phyloP scores from a whole-genome alignment of 2,329 filamentous ascomycete genomes.

The Elsinoe australis region DNA sequence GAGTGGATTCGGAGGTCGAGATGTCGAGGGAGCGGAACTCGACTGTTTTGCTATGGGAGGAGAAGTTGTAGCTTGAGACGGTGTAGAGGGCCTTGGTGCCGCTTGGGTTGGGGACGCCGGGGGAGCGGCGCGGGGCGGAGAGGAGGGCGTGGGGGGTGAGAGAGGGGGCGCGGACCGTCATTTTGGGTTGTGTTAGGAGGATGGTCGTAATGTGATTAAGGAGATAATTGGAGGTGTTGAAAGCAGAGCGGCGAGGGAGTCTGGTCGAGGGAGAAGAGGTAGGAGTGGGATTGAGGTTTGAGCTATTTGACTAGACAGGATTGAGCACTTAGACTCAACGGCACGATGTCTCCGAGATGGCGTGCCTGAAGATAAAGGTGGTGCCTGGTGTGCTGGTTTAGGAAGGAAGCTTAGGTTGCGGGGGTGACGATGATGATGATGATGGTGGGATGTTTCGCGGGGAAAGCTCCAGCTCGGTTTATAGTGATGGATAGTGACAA shows the following conservation, averaged over 20 bases:
- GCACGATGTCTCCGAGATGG: slow-evolving; percentile 8
- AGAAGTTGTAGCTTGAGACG: slow-evolving; percentile 71
- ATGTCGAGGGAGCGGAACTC: slow-evolving; percentile 68
- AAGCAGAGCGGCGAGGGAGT: neutral
- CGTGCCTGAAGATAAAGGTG: slow-evolving; percentile 6
- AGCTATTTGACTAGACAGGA: no score
- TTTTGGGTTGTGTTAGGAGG: slow-evolving; percentile 33
- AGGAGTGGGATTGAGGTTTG: neutral
- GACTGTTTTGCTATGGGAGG: slow-evolving; percentile 58
- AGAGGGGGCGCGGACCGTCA: slow-evolving; percentile 63
- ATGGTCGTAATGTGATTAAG: neutral
- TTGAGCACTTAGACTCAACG: no score
- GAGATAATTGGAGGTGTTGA: no score
- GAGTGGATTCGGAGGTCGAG: slow-evolving; percentile 54
- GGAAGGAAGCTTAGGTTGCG: slow-evolving; percentile 11
- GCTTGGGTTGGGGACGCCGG: slow-evolving; percentile 60
- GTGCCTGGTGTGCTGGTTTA: slow-evolving; percentile 9
- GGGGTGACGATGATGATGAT: neutral
- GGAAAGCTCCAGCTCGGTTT: neutral
- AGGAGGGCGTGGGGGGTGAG: slow-evolving; percentile 73
- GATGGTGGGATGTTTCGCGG: slow-evolving; percentile 9
- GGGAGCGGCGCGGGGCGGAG: slow-evolving; percentile 63
- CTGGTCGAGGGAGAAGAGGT: neutral
- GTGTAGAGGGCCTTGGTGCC: slow-evolving; percentile 60
- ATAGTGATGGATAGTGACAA: no score